A percentile compares a stretch with the other conserved stretches of the same genome.
Evolutionary conservation across 768 basidiomycete genomes (phyloP).

Genomic region (Leucocoprinus birnbaumii): DNA sequence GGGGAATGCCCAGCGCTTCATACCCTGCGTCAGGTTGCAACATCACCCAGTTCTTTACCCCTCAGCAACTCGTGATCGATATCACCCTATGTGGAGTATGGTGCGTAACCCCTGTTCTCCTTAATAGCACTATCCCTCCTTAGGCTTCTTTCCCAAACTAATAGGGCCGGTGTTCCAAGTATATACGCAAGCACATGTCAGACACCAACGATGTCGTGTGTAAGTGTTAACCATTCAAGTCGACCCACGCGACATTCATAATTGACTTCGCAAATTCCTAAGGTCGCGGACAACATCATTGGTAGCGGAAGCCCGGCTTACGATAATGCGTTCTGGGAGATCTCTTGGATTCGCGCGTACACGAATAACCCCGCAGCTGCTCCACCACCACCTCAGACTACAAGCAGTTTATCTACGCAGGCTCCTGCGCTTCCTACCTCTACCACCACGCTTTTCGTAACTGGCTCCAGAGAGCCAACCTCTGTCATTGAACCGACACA

Average conservation of each 20-base stretch:
- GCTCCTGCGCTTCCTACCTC: neutral
- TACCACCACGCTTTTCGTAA: neutral
- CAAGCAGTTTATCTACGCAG: neutral
- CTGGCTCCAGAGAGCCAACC: too few relatives aligned
- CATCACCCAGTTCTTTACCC: conserved; percentile 51
- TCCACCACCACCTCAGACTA: neutral
- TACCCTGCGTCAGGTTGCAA: conserved; percentile 58
- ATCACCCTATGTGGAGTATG: conserved; percentile 62
- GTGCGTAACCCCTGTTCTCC: conserved; percentile 14
- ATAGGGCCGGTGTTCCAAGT: conserved; percentile 40
- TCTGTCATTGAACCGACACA: too few relatives aligned
- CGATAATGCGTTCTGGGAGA: conserved; percentile 57
- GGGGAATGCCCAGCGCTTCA: conserved; percentile 63
- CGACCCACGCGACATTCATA: neutral
- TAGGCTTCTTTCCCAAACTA: neutral
- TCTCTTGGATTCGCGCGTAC: conserved; percentile 58
- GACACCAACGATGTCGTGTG: conserved; percentile 33
- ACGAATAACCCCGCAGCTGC: conserved; percentile 26
- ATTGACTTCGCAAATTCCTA: neutral
- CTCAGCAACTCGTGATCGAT: conserved; percentile 65
- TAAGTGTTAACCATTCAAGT: conserved; percentile 19
- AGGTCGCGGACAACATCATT: conserved; percentile 43
- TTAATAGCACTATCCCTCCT: neutral
- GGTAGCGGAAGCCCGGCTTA: conserved; percentile 41
- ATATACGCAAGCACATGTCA: conserved; percentile 42